Conservation (phyloP, 129 eudicot species). For the Saposhnikovia divaricata region DNA sequence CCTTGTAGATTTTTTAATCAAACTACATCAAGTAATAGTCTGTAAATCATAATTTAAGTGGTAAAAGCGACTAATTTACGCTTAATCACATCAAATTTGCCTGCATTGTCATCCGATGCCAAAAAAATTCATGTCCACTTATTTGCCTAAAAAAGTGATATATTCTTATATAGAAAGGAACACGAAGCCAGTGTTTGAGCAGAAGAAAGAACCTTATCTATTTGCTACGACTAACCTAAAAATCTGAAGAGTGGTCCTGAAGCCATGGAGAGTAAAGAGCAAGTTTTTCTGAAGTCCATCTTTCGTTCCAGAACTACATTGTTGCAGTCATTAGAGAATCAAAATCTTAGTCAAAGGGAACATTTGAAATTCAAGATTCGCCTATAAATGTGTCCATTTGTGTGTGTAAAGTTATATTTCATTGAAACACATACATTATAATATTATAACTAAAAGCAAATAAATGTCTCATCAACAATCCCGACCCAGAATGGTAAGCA, state of each 20-base stretch:
- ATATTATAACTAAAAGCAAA: too few relatives aligned
- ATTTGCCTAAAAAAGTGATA: conserved; percentile 23
- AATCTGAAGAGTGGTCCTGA: conserved; percentile 67
- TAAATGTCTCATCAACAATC: too few relatives aligned
- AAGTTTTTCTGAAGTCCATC: conserved; percentile 76
- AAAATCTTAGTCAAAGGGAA: neutral
- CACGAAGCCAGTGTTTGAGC: conserved; percentile 40
- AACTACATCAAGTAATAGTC: neutral
- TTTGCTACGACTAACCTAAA: conserved; percentile 69
- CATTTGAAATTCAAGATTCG: neutral
- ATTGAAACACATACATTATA: too few relatives aligned
- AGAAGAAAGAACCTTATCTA: conserved; percentile 46
- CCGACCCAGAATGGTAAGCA: too few relatives aligned
- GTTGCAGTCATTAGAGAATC: neutral
- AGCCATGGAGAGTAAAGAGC: conserved; percentile 68
- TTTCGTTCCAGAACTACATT: conserved; percentile 72
- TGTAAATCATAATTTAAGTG: neutral
- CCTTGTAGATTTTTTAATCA: neutral
- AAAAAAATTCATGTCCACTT: conserved; percentile 19
- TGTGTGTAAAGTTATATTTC: neutral
- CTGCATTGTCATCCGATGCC: conserved; percentile 13
- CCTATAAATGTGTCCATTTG: neutral
- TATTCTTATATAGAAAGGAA: conserved; percentile 49
- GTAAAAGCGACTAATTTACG: neutral
- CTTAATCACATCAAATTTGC: conserved; percentile 4